A percentile compares a stretch with the other conserved stretches of the same genome.
Conservation (phyloP, 2,329 filamentous ascomycete species). For the Bimuria novae-zelandiae region DNA sequence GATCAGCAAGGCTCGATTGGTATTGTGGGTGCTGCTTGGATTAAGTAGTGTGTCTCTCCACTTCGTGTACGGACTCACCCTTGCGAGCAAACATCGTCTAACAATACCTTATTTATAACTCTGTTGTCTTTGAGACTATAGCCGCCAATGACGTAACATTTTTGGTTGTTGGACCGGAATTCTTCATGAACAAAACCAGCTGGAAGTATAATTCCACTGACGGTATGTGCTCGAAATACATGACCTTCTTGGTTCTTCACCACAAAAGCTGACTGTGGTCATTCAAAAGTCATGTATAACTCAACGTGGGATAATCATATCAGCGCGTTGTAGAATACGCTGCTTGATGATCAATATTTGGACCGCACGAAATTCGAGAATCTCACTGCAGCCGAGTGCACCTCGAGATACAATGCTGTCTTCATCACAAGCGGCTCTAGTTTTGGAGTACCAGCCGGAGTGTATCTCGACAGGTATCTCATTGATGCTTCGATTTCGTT, state of each 20-base stretch:
- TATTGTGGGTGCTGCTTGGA: conserved; percentile 15
- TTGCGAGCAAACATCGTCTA: neutral
- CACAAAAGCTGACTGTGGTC: too few species aligned
- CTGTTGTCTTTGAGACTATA: conserved; percentile 23
- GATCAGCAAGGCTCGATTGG: conserved; percentile 3
- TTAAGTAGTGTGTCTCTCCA: conserved; percentile 19
- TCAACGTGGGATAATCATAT: conserved; percentile 3
- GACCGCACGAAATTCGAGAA: conserved; percentile 13
- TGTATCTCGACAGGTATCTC: neutral
- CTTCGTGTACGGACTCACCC: conserved; percentile 13
- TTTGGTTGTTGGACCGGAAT: conserved; percentile 11
- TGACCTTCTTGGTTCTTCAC: too few species aligned
- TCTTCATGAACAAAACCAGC: conserved; percentile 12
- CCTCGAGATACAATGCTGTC: neutral
- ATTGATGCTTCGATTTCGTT: conserved; percentile 7
- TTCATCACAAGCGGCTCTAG: conserved; percentile 13
- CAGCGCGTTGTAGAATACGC: conserved; percentile 1
- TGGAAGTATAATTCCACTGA: neutral
- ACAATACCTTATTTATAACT: conserved; percentile 24
- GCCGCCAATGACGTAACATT: conserved; percentile 18
- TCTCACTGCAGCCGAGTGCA: conserved; percentile 12
- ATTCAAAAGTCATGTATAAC: neutral
- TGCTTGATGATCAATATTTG: conserved; percentile 8
- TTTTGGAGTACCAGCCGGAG: conserved; percentile 8
- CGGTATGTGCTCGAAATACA: neutral